These are phyloP conservation scores for Xylaria flabelliformis DNA, from an alignment of 495 filamentous ascomycete species.

Conservation along the genomic window DNA sequence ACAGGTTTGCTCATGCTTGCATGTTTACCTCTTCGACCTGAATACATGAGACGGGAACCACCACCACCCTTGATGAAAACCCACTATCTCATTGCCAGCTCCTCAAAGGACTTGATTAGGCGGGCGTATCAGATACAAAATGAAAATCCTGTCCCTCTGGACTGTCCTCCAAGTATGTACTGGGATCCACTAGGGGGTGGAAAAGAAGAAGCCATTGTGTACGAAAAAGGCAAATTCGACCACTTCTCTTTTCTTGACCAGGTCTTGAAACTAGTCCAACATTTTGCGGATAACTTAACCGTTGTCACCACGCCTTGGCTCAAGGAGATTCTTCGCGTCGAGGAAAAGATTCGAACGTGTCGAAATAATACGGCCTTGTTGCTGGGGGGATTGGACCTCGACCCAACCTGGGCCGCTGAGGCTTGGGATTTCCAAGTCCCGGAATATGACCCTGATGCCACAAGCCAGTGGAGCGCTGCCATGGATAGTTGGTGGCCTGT, in stretches of 20 bases:
- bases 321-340: constrained; percentile 18
- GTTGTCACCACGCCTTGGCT: constrained; percentile 18
- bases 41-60: background rate
- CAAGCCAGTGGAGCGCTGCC: background rate
- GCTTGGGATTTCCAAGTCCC: constrained; percentile 20
- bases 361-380: background rate
- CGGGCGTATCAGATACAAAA: background rate
- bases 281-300: background rate
- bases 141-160: background rate
- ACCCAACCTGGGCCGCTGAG: background rate
- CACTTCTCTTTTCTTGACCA: constrained; percentile 14
- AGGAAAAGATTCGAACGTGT: constrained; percentile 1
- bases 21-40: constrained; percentile 7
- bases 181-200: background rate
- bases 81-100: background rate
- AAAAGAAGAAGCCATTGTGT: background rate
- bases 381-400: background rate
- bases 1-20: constrained; percentile 25
- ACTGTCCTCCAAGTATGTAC: background rate
- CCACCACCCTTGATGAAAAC: too few relatives aligned
- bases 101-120: too few relatives aligned
- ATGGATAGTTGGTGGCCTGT: background rate
- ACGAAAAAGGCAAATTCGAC: background rate
- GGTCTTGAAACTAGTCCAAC: background rate
- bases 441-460: background rate